Evolutionary conservation across 768 basidiomycete genomes (phyloP).

Genomic region (Tulasnella sp.): DNA sequence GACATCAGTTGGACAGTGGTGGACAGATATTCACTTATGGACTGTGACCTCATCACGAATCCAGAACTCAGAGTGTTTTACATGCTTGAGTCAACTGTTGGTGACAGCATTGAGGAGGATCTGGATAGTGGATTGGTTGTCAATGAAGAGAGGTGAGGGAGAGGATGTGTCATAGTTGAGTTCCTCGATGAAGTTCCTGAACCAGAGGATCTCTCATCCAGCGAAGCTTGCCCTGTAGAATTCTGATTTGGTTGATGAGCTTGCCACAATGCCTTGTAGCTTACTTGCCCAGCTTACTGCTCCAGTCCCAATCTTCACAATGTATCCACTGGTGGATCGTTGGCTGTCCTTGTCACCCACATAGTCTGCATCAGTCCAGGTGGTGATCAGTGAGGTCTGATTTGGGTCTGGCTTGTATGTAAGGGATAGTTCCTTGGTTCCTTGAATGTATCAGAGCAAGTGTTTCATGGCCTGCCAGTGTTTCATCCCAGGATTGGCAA

Average conservation of each 20-base stretch:
- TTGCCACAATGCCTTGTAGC: slow-evolving; percentile 26
- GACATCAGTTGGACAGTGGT: background rate
- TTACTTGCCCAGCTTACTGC: slow-evolving; percentile 22
- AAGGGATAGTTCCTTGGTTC: slow-evolving; percentile 17
- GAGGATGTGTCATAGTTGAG: background rate
- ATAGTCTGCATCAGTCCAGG: background rate
- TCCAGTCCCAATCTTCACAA: slow-evolving; percentile 21
- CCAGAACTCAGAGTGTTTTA: background rate
- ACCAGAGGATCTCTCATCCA: slow-evolving; percentile 22
- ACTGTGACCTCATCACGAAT: background rate
- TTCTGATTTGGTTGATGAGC: slow-evolving; percentile 27
- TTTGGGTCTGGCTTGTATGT: background rate
- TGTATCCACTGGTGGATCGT: slow-evolving; percentile 23
- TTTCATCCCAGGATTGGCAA: slow-evolving; percentile 3
- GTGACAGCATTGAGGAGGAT: background rate
- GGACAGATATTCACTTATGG: background rate
- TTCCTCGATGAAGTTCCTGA: slow-evolving; percentile 20
- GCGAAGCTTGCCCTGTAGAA: slow-evolving; percentile 23
- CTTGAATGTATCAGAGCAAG: slow-evolving; percentile 21
- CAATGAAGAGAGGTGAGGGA: slow-evolving; percentile 19
- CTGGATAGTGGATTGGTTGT: slow-evolving; percentile 9
- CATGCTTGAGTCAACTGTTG: background rate
- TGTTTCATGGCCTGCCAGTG: slow-evolving; percentile 20
- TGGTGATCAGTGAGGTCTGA: background rate
- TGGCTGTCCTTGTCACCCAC: slow-evolving; percentile 11